Evolutionary conservation across 2,329 filamentous ascomycete species (phyloP).

Genomic region (Talaromyces sp.): DNA sequence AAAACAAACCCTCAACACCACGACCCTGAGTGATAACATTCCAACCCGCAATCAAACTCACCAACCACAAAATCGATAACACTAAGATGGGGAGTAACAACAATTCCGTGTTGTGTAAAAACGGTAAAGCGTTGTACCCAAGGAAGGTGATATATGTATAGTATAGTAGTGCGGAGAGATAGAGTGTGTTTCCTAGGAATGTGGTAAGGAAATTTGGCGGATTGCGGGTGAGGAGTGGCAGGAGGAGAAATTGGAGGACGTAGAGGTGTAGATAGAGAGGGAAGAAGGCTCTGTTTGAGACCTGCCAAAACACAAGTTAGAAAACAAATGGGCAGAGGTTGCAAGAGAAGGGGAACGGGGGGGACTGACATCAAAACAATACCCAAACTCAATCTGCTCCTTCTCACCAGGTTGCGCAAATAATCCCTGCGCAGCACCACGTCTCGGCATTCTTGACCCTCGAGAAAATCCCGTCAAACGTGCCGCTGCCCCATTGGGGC

Average conservation of each 20-base stretch:
- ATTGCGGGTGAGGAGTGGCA: slow-evolving; percentile 50
- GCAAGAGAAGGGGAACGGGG: background rate
- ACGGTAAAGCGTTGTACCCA: slow-evolving; percentile 64
- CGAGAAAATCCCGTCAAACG: slow-evolving; percentile 42
- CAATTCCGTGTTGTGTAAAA: slow-evolving; percentile 62
- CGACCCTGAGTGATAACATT: slow-evolving; percentile 42
- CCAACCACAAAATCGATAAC: slow-evolving; percentile 55
- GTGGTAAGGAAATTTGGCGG: slow-evolving; percentile 42
- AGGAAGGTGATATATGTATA: slow-evolving; percentile 66
- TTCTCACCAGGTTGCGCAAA: slow-evolving; percentile 53
- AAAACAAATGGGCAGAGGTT: no score
- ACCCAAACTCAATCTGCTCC: slow-evolving; percentile 63
- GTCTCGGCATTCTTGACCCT: slow-evolving; percentile 43
- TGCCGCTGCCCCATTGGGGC: slow-evolving; percentile 46
- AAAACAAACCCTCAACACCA: slow-evolving; percentile 41
- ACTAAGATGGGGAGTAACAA: slow-evolving; percentile 58
- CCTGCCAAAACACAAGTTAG: slow-evolving; percentile 29
- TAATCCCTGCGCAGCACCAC: slow-evolving; percentile 49
- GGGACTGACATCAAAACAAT: slow-evolving; percentile 60
- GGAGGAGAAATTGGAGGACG: slow-evolving; percentile 62
- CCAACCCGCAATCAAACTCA: slow-evolving; percentile 45
- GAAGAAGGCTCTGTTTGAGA: slow-evolving; percentile 62
- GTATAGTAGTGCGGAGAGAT: slow-evolving; percentile 60
- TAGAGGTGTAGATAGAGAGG: slow-evolving; percentile 63
- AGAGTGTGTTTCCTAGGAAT: slow-evolving; percentile 61